Conservation (phyloP, 768 basidiomycete species). For the Collybia nuda region DNA sequence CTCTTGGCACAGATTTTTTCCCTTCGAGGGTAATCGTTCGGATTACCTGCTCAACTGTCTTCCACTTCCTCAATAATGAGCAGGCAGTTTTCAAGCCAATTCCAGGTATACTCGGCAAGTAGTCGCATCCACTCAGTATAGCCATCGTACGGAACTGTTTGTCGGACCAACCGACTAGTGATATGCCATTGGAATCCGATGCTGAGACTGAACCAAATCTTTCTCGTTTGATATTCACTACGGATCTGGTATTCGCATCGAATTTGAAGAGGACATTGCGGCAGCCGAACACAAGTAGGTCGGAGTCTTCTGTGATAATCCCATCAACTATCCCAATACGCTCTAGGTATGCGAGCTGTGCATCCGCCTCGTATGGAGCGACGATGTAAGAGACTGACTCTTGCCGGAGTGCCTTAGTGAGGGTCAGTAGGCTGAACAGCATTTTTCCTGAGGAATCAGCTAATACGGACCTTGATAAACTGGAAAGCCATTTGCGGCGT, state of each 20-base stretch:
- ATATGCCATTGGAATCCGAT: conserved; percentile 58
- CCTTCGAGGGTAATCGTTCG: conserved; percentile 78
- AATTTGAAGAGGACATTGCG: conserved; percentile 91
- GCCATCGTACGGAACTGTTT: conserved; percentile 91
- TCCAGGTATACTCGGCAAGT: conserved; percentile 86
- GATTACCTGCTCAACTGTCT: conserved; percentile 82
- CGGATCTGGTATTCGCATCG: conserved; percentile 64
- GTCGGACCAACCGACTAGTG: conserved; percentile 88
- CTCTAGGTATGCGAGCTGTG: conserved; percentile 93
- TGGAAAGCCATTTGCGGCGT: conserved; percentile 98
- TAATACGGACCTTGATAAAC: conserved; percentile 80
- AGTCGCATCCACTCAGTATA: conserved; percentile 91
- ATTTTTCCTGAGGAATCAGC: too few species aligned
- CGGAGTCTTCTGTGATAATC: conserved; percentile 97
- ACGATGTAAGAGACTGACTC: conserved; percentile 85
- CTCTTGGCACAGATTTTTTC: conserved; percentile 74
- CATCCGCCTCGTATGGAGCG: conserved; percentile 98
- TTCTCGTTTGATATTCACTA: conserved; percentile 61
- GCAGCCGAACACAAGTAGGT: conserved; percentile 97
- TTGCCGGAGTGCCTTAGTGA: conserved; percentile 74
- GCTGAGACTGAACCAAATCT: conserved; percentile 64
- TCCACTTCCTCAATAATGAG: conserved; percentile 77
- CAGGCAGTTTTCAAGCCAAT: conserved; percentile 95
- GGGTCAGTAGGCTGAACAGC: conserved; percentile 1
- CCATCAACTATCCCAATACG: conserved; percentile 79